These are phyloP conservation scores for Aspergillus calidoustus DNA, from an alignment of 2,329 filamentous ascomycete genomes.

Conservation along the genomic window DNA sequence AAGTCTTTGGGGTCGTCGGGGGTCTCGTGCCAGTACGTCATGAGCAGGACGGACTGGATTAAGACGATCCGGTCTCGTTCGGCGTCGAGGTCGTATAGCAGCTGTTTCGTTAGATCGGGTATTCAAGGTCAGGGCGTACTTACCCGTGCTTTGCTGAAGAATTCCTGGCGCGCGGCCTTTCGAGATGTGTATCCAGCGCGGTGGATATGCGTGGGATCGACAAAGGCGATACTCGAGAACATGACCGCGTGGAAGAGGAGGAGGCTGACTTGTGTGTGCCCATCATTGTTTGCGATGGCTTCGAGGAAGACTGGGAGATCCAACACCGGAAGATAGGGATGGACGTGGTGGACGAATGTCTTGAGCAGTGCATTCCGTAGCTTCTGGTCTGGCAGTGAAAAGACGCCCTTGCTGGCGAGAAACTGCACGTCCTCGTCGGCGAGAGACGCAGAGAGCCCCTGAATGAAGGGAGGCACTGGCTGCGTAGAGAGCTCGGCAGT, in stretches of 20 bases:
- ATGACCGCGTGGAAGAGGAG: slow-evolving; percentile 86
- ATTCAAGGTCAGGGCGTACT: slow-evolving; percentile 55
- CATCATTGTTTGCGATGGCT: slow-evolving; percentile 63
- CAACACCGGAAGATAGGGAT: slow-evolving; percentile 85
- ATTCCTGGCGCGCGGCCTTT: slow-evolving; percentile 77
- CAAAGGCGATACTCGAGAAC: slow-evolving; percentile 82
- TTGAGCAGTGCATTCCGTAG: slow-evolving; percentile 77
- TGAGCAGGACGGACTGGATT: slow-evolving; percentile 79
- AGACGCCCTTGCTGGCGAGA: slow-evolving; percentile 75
- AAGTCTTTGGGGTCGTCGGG: slow-evolving; percentile 80
- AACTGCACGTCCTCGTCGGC: slow-evolving; percentile 53
- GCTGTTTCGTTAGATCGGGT: slow-evolving; percentile 59
- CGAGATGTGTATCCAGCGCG: slow-evolving; percentile 73
- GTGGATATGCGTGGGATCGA: slow-evolving; percentile 72
- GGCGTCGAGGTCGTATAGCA: slow-evolving; percentile 79
- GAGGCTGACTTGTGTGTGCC: slow-evolving; percentile 66
- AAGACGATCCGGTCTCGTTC: slow-evolving; percentile 80
- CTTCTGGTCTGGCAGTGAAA: slow-evolving; percentile 68
- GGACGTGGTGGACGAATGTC: slow-evolving; percentile 79
- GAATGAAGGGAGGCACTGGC: slow-evolving; percentile 7
- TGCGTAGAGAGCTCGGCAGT: not conserved
- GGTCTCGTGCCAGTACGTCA: slow-evolving; percentile 94
- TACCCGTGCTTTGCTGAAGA: slow-evolving; percentile 81
- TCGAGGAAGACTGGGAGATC: slow-evolving; percentile 60
- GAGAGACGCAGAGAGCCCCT: slow-evolving; percentile 1